Evolutionary conservation across 1,284 basidiomycete genomes (phyloP), one percentile per base, ranked within the genome.

Genomic region (Neolentinus lepideus): DNA sequence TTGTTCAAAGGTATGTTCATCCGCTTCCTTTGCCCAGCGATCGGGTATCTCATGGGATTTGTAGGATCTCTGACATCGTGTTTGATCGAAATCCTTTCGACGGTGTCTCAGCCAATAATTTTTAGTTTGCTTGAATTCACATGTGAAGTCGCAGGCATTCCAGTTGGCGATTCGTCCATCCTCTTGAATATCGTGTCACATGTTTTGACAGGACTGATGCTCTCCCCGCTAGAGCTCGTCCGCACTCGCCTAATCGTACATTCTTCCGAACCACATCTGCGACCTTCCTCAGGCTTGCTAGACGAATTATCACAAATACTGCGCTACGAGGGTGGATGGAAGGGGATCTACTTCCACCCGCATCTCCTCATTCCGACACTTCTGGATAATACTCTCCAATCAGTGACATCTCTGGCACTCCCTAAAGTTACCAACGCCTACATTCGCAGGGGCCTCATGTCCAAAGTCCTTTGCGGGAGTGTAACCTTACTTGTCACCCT

Each of bases 231-330:
- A 46, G 80, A 84, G 66, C 74, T 83, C 52, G 69, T 84, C 45
- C 85, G 95, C 43, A 98, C 97, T 10, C 88, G 95, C 43, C 76
- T 99, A 48, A 84, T 96, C 51, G 81, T 85, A 2, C 90, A 92
- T 65, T 85, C 81, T 57, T 91, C 75, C 52, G 72, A 75, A 69
- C 79, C 71, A 66, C 87, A 70, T 58, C 78, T 80, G 67, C 78
- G 78, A 61, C 80, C 83, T 35, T 94, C 94, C 69, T 79, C 79
- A 31, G 92, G 93, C 1, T 90, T 87, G 48, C 59, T 91, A 56
- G 78, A 91, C 63, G 90, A 93, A 0, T 78, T 98, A 24, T 77
- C 75, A 26, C 82, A 90, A 64, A 90, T 96, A 59, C 69, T 91
- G 36, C 76, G 79, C 6, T 82, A 94, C 51, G 95, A 98, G 75